Base-by-base conservation (phyloP, 192 early-diverging fungal genomes). In the Phycomyces blakesleeanus region DNA sequence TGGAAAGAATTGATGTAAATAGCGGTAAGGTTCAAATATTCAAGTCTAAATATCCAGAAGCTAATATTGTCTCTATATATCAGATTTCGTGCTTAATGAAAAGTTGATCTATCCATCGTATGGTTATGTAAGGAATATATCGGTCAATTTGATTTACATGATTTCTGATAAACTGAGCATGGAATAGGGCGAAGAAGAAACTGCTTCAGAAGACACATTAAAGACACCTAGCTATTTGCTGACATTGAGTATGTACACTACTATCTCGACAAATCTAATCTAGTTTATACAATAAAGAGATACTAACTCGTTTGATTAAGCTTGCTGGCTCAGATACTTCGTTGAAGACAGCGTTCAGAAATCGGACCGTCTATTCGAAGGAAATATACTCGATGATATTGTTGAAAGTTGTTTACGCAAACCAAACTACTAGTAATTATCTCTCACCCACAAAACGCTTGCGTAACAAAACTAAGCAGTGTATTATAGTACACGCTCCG, bases 331-430 rank as follows among this genome's bases (percentile, higher is more conserved):
- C 5, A 73, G 74, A 11, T 73, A 80, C 69, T 72, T 87, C 24
- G 40, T 85, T 2, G 66, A 78, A 12, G 41, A 64, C n/a, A 52
- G 21, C 2, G 20, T 5, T 20, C 3, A 18, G 14, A 42, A 62
- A n/a, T 37, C 55, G 22, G 52, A 54, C 18, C 26, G 34, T 10
- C 34, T 54, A 6, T 59, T 75, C 27, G 25, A 64, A 20, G 24
- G 67, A 5, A 41, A 81, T 7, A 60, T 58, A 27, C 51, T 88
- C 18, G 78, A 83, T 37, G 74, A 75, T 65, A 57, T 88, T 50
- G 68, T 88, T 11, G 86, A 88, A 65, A 56, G 66, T 26, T 85
- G 84, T 53, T 67, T 88, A 57, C 75, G 78, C n/a, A 84, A 73
- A 58, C 82, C 83, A 10, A 79, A 79, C 57, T 70, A 74, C 47